Evolutionary conservation across 352 stramenopile species (phyloP), one percentile per base, ranked within the genome.

Genomic region (Phytophthora pinifolia): DNA sequence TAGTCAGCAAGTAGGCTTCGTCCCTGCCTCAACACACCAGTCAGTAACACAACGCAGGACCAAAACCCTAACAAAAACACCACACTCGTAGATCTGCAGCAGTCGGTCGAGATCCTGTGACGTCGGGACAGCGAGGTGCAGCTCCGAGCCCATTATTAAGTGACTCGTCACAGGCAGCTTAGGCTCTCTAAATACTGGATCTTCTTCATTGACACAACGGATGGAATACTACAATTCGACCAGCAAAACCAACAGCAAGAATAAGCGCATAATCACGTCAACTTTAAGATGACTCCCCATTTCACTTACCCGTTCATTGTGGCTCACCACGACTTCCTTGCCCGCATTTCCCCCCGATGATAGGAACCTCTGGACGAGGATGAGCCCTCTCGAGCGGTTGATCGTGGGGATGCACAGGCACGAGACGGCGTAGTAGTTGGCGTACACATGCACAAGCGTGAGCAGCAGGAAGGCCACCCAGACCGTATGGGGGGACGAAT

Each of bases 391-490:
- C 32, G 73, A 67, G 33, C 64, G 64, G 49, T 98, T 98, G 32
- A 98, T 67, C 10, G 89, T 97, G 37, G 74, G 70, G 29, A 98
- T 86, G 46, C 80, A 87, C 18, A 98, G 73, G 12, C 81, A 74
- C 53, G 79, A 83, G n/a, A 98, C 90, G 25, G 76, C 79, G 37
- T 93, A 71, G 74, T 96, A 98, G 64, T 99, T 99, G 30, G 92
- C 91, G 63, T 88, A 94, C 20, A 98, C 88, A 74, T 99, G 96
- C 14, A 98, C 54, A 10, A 90, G 33, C 5, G 96, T 98, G 34
- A 98, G 76, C n/a, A 85, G 17, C 8, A 94, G 46, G 67, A 99
- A 99, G 5, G 96, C 83, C 27, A 83, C 57, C 94, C 94, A 98
- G n/a, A 90, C 68, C 1, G 78, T 76, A 41, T 59, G 60, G 32